phyloP scores from a whole-genome alignment of 1,139 yeast species.

The Nadsonia commutata region DNA sequence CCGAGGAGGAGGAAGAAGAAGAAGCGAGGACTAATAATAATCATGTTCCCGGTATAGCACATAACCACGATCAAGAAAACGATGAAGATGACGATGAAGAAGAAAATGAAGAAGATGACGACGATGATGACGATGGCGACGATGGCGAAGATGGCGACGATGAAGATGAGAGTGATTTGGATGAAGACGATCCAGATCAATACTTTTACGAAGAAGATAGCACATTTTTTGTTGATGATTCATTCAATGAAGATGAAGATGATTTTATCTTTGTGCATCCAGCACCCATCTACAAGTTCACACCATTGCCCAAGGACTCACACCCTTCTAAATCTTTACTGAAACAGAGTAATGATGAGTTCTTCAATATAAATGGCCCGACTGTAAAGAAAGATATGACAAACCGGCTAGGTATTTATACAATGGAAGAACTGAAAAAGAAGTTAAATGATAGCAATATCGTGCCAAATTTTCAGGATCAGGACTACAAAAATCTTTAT shows the following conservation, averaged over 20 bases:
- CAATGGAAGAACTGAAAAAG: background rate
- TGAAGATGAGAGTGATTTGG: background rate
- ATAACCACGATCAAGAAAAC: background rate
- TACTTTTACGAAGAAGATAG: background rate
- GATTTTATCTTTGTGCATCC: background rate
- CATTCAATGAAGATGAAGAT: background rate
- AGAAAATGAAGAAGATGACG: background rate
- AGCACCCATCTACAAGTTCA: background rate
- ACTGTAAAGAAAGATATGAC: background rate
- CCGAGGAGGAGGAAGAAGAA: background rate
- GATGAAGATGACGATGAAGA: background rate
- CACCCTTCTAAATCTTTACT: background rate
- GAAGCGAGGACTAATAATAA: background rate
- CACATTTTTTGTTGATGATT: background rate
- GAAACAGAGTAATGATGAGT: background rate
- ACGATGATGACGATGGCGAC: background rate
- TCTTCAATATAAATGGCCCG: background rate
- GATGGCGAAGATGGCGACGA: background rate
- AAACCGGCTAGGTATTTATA: background rate
- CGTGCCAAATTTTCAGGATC: background rate
- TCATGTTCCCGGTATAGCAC: too few species aligned
- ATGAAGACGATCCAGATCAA: background rate
- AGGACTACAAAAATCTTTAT: too few species aligned
- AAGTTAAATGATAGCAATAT: background rate
- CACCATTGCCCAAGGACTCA: background rate